Conservation (phyloP, 768 basidiomycete species). For the Amanita rubescens region DNA sequence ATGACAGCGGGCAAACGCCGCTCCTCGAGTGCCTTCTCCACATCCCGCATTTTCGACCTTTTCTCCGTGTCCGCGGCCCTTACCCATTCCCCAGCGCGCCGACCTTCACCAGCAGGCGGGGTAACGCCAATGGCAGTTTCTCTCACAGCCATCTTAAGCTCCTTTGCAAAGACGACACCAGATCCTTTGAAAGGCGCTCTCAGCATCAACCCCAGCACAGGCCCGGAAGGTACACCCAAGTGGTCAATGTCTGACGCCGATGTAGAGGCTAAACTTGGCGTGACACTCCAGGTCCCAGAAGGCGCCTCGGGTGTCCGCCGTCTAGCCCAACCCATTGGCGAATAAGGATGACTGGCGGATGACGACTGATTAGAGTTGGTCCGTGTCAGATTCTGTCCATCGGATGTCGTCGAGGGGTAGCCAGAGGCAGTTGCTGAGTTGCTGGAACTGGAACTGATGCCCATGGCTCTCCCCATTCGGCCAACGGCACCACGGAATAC, state of each 20-base stretch:
- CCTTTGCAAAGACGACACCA: conserved; percentile 62
- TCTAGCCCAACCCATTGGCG: conserved; percentile 24
- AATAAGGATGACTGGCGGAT: conserved; percentile 4
- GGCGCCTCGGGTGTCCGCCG: conserved; percentile 53
- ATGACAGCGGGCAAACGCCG: conserved; percentile 67
- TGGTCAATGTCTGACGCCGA: conserved; percentile 44
- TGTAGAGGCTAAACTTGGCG: conserved; percentile 36
- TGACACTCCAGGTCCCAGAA: conserved; percentile 51
- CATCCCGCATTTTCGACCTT: conserved; percentile 18
- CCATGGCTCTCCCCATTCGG: conserved; percentile 49
- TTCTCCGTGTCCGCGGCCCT: conserved; percentile 6
- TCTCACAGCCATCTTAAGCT: conserved; percentile 32
- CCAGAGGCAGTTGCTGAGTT: conserved; percentile 27
- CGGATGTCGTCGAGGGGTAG: conserved; percentile 40
- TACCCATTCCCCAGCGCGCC: conserved; percentile 11
- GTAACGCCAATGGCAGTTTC: conserved; percentile 23
- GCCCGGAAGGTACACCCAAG: conserved; percentile 31
- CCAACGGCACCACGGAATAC: conserved; percentile 68
- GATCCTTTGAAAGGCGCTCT: conserved; percentile 45
- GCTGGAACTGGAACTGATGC: conserved; percentile 30
- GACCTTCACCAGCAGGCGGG: conserved; percentile 11
- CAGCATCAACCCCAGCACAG: conserved; percentile 46
- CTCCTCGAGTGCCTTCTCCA: conserved; percentile 34
- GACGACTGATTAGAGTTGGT: conserved; percentile 31
- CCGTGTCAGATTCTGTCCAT: conserved; percentile 21